A percentile compares a stretch with the other conserved stretches of the same genome.
Evolutionary conservation across 805 yeast species (phyloP).

Genomic region (Candida coquimbonensis): DNA sequence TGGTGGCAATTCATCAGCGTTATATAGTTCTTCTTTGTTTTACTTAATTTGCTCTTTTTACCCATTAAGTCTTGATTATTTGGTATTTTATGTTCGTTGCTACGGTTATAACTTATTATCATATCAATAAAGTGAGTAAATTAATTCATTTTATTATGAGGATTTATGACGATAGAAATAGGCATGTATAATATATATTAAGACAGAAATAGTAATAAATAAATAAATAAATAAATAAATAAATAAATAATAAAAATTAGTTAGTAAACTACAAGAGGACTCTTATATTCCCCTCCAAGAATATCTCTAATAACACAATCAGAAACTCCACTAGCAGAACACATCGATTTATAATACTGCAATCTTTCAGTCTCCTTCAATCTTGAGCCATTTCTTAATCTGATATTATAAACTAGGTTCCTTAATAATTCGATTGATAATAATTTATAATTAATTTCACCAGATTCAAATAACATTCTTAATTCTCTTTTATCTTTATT

Average conservation of each 20-base stretch:
- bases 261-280: neutral
- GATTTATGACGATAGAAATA: too few relatives aligned
- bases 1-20: too few relatives aligned
- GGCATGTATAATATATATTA: too few relatives aligned
- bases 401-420: slow-evolving; percentile 1
- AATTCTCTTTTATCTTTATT: slow-evolving; percentile 1
- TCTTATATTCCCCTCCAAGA: neutral
- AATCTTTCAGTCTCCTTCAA: slow-evolving; percentile 6
- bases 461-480: too few relatives aligned
- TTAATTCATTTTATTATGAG: too few relatives aligned
- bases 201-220: neutral
- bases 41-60: too few relatives aligned
- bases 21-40: too few relatives aligned
- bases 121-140: too few relatives aligned
- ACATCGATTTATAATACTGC: slow-evolving; percentile 3
- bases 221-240: neutral
- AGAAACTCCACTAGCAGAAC: slow-evolving; percentile 3
- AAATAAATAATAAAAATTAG: slow-evolving; percentile 1
- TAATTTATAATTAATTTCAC: neutral
- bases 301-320: neutral
- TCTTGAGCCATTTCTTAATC: neutral
- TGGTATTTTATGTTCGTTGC: too few relatives aligned
- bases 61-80: too few relatives aligned
- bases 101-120: too few relatives aligned
- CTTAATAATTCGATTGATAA: slow-evolving; percentile 5